phyloP scores from a whole-genome alignment of 2,329 filamentous ascomycete genomes.

The Pseudocercospora cruenta region DNA sequence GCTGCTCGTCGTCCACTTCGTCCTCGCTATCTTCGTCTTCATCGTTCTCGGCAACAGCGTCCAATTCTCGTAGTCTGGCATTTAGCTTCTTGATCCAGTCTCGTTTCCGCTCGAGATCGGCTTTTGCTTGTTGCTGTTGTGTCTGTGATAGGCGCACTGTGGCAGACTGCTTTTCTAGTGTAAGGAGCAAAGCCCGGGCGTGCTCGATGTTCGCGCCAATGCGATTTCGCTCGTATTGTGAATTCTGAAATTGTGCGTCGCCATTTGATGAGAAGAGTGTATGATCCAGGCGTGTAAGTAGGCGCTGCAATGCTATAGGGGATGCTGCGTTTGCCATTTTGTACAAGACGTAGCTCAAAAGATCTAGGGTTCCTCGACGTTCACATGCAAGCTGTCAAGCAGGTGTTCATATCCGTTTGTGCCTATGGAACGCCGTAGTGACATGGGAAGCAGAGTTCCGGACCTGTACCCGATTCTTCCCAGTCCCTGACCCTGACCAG shows the following conservation, averaged over 20 bases:
- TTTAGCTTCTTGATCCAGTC: slow-evolving; percentile 68
- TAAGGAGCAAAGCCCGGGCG: slow-evolving; percentile 69
- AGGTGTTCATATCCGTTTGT: neutral
- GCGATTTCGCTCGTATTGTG: slow-evolving; percentile 68
- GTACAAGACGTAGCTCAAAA: neutral
- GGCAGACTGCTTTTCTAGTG: slow-evolving; percentile 69
- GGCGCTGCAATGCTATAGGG: slow-evolving; percentile 56
- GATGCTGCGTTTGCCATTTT: slow-evolving; percentile 20
- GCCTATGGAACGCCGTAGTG: neutral
- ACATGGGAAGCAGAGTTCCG: neutral
- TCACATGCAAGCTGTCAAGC: slow-evolving; percentile 18
- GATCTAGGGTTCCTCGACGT: neutral
- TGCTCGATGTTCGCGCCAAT: slow-evolving; percentile 68
- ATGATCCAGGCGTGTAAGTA: slow-evolving; percentile 68
- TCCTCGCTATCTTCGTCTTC: slow-evolving; percentile 47
- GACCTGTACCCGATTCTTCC: neutral
- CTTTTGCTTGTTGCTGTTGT: slow-evolving; percentile 64
- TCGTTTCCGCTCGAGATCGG: slow-evolving; percentile 66
- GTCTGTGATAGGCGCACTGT: slow-evolving; percentile 59
- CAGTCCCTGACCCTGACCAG: too few species aligned
- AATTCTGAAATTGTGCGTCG: slow-evolving; percentile 53
- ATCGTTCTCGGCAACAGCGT: slow-evolving; percentile 58
- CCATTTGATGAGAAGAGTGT: slow-evolving; percentile 64
- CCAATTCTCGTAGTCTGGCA: slow-evolving; percentile 69
- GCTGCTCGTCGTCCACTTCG: slow-evolving; percentile 44